Conservation (phyloP, 73 alveolate genomes). For the Tetrahymena elliotti region DNA sequence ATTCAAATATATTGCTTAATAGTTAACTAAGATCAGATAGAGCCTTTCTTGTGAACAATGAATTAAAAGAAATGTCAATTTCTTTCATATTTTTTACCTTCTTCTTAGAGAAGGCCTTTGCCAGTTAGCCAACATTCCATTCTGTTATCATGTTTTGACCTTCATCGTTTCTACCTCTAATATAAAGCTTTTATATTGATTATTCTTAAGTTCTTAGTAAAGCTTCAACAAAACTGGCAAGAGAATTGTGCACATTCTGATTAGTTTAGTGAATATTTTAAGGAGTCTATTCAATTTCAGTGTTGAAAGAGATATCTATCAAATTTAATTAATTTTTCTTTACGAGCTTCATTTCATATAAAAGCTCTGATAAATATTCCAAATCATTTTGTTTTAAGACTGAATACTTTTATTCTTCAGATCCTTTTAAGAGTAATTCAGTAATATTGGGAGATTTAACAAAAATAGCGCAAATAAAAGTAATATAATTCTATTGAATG, state of each 20-base stretch:
- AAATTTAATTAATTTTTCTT: background rate
- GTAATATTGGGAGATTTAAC: background rate
- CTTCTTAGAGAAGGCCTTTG: background rate
- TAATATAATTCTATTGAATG: background rate
- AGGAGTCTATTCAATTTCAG: background rate
- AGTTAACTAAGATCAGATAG: background rate
- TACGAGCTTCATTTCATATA: background rate
- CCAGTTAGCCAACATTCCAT: background rate
- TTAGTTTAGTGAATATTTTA: background rate
- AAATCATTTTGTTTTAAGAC: background rate
- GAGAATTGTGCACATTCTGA: background rate
- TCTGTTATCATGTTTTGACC: background rate
- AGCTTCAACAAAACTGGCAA: background rate
- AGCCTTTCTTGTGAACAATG: background rate
- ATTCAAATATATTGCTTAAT: background rate
- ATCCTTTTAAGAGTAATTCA: background rate
- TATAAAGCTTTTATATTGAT: background rate
- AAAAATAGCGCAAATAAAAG: background rate
- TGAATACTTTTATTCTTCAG: background rate
- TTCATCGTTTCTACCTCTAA: background rate
- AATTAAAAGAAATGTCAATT: background rate
- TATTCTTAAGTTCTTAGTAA: background rate
- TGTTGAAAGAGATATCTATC: background rate
- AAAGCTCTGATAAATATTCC: background rate
- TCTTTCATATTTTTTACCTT: background rate